Base-by-base conservation (phyloP, 352 stramenopile genomes). In the Pythium sp. region DNA sequence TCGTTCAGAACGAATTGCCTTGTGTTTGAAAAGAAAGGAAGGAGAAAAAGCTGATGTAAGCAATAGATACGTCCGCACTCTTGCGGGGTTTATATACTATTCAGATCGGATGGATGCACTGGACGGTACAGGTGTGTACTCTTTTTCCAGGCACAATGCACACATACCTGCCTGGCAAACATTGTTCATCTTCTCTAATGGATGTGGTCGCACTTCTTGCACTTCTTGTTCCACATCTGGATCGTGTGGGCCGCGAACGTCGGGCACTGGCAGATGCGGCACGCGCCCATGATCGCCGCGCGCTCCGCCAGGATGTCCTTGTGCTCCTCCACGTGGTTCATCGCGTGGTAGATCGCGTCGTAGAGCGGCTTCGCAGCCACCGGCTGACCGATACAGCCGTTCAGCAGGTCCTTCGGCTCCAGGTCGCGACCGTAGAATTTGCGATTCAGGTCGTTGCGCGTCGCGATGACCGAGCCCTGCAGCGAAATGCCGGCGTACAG, bases 401-500 rank as follows among this genome's bases (percentile, higher is more conserved):
- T 79, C 11, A 91, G 63, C 38, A 93, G 72, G 20, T 73, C 72
- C n/a, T 72, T 79, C 0, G 80, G 64, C 55, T 80, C 69, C 26
- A 88, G 60, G 34, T 91, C 78, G n/a, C 75, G 78, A 12, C 91
- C 90, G 72, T 98, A 98, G 74, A 98, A 97, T 56, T 94, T 95
- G 78, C 95, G 88, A 73, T 98, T 98, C 34, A 98, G 72, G 30
- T 95, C 76, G 36, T 87, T 79, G 47, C 93, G 76, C 7, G 84
- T 85, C 30, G 85, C 73, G 67, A 98, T 91, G 24, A 97, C 76
- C 5, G 91, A 89, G 18, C 93, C 92, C 73, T 97, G 90, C n/a
- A 98, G 74, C 2, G 87, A 95, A 36, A 97, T 81, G 32, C 93
- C 93, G 6, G 87, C 90, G 71, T 96, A 98, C 38, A 98, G 67